Percentiles rank a stretch among this genome's conserved stretches.
These are phyloP conservation scores for Gypsophila paniculata DNA, from an alignment of 179 eudicot genomes.

Conservation along the genomic window DNA sequence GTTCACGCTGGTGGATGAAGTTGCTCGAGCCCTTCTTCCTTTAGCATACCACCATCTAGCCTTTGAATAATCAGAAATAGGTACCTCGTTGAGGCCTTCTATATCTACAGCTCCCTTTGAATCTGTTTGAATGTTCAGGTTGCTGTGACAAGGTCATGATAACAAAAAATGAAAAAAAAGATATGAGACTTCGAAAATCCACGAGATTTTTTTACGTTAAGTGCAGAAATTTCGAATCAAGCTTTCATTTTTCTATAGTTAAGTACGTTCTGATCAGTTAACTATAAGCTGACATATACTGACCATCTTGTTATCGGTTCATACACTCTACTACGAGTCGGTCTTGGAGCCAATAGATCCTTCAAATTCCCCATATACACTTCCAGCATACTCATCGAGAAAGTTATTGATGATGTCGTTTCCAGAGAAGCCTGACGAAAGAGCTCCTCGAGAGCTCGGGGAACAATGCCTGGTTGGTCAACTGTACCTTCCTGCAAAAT, in stretches of 20 bases:
- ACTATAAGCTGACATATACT: neutral
- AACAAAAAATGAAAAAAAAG: neutral
- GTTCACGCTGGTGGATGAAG: slow-evolving; percentile 65
- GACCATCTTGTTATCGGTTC: slow-evolving; percentile 53
- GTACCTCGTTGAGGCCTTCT: slow-evolving; percentile 63
- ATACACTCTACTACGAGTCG: slow-evolving; percentile 37
- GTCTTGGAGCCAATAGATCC: slow-evolving; percentile 56
- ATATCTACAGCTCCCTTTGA: slow-evolving; percentile 59
- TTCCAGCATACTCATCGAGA: slow-evolving; percentile 75
- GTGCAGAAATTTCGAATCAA: too few species aligned
- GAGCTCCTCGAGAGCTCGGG: slow-evolving; percentile 49
- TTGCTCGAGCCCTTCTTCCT: slow-evolving; percentile 69
- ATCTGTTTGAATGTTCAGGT: slow-evolving; percentile 65
- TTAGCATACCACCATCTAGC: slow-evolving; percentile 70
- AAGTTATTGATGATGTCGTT: slow-evolving; percentile 36
- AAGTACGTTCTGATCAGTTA: neutral
- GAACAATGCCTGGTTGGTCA: slow-evolving; percentile 55
- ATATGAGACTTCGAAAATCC: too few species aligned
- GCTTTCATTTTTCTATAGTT: too few species aligned
- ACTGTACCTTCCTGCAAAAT: slow-evolving; percentile 50
- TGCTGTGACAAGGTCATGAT: slow-evolving; percentile 33
- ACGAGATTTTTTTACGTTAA: too few species aligned
- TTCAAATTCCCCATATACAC: slow-evolving; percentile 65
- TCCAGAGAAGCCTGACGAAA: slow-evolving; percentile 46
- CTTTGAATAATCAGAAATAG: slow-evolving; percentile 50